Evolutionary conservation across 2,329 filamentous ascomycete species (phyloP), one percentile per base, ranked within the genome.

Genomic region (Cladosporium sp.): DNA sequence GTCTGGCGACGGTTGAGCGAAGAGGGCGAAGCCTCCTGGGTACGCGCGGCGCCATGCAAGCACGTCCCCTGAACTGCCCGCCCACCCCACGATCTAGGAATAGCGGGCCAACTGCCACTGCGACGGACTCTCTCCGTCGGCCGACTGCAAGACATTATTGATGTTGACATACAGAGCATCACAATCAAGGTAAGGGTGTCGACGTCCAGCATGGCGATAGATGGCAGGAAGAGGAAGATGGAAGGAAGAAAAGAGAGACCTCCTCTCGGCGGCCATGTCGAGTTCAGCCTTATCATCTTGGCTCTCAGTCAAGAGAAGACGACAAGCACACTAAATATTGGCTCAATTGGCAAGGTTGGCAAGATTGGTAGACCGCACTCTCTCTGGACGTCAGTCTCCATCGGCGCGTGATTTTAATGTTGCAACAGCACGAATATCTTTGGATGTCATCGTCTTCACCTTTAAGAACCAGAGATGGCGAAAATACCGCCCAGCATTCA

Each of bases 41-140:
- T 29, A 55, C 52, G 52, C 52, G 52, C 52, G 52, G 52, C 52
- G 52, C 50, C 50, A 53, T 55, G 28, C 28, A 55, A 52, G 52
- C 52, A 55, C 52, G 52, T 29, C 52, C 52, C 52, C 52, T 55
- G 52, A 55, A 5, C 52, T 18, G 26, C n/a, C 6, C 28, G 8
- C 14, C 52, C 31, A 46, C 52, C 52, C 52, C 52, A 55, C 52
- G 29, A 55, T 55, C 52, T 14, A 31, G 37, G n/a, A 46, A 46
- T 46, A 46, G 40, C 10, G 40, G 35, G 35, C 35, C 35, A 40
- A 40, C 14, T 40, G 35, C 35, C 16, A 40, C 35, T 40, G 14
- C 16, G 12, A 37, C 35, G 35, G 40, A 44, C n/a, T 46, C 8
- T 8, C 40, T 21, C n/a, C n/a, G 40, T 4, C 18, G 37, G 37